These are phyloP conservation scores for Aspergillus piperis DNA, from an alignment of 2,329 filamentous ascomycete species.

Conservation along the genomic window DNA sequence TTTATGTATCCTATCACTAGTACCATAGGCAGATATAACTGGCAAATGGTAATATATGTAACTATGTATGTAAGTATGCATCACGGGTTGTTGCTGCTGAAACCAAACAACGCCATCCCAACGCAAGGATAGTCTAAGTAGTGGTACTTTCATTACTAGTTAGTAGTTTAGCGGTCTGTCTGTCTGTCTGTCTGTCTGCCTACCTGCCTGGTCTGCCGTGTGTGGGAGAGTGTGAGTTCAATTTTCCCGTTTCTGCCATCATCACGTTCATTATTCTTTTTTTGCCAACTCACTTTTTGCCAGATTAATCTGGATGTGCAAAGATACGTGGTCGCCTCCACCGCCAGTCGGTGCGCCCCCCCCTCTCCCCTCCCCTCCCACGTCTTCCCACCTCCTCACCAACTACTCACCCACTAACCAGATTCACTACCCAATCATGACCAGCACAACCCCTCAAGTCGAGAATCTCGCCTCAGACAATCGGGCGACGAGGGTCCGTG, in stretches of 20 bases:
- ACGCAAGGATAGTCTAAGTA: constrained; percentile 4
- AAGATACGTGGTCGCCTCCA: constrained; percentile 25
- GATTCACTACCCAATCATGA: background rate
- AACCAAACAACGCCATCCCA: constrained; percentile 14
- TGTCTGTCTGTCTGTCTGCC: too few relatives aligned
- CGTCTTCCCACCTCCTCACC: constrained; percentile 1
- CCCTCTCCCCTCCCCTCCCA: background rate
- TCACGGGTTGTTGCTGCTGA: constrained; percentile 28
- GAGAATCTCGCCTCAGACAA: background rate
- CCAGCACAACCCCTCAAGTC: background rate
- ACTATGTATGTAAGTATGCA: constrained; percentile 24
- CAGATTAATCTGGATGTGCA: background rate
- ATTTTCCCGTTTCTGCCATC: too few relatives aligned
- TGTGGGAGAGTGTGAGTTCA: too few relatives aligned
- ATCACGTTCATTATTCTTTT: too few relatives aligned
- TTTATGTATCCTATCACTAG: too few relatives aligned
- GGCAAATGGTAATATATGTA: constrained; percentile 8
- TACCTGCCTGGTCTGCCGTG: too few relatives aligned
- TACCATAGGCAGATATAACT: too few relatives aligned
- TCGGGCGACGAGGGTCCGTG: constrained; percentile 5
- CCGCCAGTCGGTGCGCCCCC: constrained; percentile 23
- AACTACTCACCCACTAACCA: background rate
- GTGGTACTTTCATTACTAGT: too few relatives aligned
- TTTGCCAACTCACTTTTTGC: background rate
- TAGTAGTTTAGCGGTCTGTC: too few relatives aligned